Conservation (phyloP, 2,329 filamentous ascomycete genomes). For the Alternaria triticimaculans region DNA sequence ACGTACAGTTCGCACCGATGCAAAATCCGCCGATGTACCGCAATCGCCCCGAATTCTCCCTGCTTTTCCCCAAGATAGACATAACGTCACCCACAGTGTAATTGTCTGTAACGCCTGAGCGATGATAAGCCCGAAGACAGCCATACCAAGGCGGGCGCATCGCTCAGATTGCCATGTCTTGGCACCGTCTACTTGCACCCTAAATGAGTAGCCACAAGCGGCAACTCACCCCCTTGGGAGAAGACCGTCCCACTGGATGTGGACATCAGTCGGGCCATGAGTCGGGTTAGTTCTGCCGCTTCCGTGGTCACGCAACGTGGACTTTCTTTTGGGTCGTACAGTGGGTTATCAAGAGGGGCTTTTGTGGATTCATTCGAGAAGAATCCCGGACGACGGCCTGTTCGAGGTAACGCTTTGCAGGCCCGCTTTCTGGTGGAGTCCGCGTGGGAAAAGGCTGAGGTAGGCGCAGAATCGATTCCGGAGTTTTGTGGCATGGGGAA, state of each 20-base stretch:
- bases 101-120: neutral
- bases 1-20: neutral
- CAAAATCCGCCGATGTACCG: neutral
- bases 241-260: neutral
- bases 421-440: conserved; percentile 1
- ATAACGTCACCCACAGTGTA: neutral
- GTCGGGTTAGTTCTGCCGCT: neutral
- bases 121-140: neutral
- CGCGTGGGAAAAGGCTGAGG: neutral
- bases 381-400: conserved; percentile 1
- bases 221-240: neutral
- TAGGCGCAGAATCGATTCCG: neutral
- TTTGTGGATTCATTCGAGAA: neutral
- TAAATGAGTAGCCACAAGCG: neutral
- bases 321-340: neutral
- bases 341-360: neutral
- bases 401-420: conserved; percentile 3
- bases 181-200: neutral
- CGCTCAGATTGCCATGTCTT: neutral
- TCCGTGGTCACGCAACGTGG: neutral
- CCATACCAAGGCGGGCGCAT: neutral
- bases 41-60: neutral
- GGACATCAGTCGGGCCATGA: neutral
- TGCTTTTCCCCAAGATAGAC: neutral
- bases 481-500: neutral